Percentiles rank a stretch among this genome's conserved stretches.
phyloP scores from a whole-genome alignment of 805 yeast species.

The Ogataea paraovalis region DNA sequence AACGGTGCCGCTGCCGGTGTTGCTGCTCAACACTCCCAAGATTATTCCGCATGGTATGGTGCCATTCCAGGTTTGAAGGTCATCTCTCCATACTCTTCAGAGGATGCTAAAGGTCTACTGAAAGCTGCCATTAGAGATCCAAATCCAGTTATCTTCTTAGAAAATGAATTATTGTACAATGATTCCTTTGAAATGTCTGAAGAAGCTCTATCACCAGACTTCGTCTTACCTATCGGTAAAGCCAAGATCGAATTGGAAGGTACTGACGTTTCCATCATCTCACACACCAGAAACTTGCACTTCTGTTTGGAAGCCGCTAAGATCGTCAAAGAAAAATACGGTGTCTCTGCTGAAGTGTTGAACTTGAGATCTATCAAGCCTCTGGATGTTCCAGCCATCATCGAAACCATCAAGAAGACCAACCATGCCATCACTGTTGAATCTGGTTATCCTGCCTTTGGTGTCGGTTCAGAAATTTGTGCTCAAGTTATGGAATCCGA shows the following conservation, averaged over 20 bases:
- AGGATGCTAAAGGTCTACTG: conserved; percentile 91
- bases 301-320: conserved; percentile 90
- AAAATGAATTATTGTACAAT: conserved; percentile 93
- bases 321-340: conserved; percentile 73
- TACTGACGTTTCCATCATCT: conserved; percentile 80
- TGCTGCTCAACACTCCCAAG: conserved; percentile 99
- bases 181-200: conserved; percentile 86
- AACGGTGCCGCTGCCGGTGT: conserved; percentile 99
- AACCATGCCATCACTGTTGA: conserved; percentile 95
- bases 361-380: conserved; percentile 98
- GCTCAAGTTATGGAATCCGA: conserved; percentile 98
- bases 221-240: conserved; percentile 86
- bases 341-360: conserved; percentile 87
- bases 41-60: conserved; percentile 97
- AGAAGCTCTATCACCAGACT: conserved; percentile 86
- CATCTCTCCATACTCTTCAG: conserved; percentile 90
- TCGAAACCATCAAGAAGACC: conserved; percentile 91
- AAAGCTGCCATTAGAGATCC: conserved; percentile 99
- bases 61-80: conserved; percentile 98
- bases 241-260: conserved; percentile 96
- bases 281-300: conserved; percentile 89
- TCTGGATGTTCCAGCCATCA: conserved; percentile 80
- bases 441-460: conserved; percentile 96
- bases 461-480: conserved; percentile 97
- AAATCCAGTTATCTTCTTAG: conserved; percentile 93